A percentile compares a stretch with the other conserved stretches of the same genome.
phyloP scores from a whole-genome alignment of 1,284 basidiomycete genomes.

The Sphaerobolus stellatus region DNA sequence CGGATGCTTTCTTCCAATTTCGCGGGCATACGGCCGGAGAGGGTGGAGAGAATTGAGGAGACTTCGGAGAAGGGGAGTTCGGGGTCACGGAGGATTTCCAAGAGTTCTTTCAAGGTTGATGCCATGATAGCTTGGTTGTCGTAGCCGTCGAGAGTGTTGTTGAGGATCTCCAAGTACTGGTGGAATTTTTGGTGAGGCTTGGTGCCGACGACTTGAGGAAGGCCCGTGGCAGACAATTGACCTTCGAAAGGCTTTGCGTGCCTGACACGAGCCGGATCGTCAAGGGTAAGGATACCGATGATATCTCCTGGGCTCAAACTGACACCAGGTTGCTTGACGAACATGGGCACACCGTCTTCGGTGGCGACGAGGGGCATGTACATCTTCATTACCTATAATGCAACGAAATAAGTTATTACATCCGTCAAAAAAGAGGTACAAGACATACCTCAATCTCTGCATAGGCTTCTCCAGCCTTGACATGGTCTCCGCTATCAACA shows the following conservation, averaged over 20 bases:
- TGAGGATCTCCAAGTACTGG: constrained; percentile 76
- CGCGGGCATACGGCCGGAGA: constrained; percentile 91
- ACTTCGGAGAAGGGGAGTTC: constrained; percentile 91
- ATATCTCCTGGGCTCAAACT: constrained; percentile 98
- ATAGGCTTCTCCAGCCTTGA: constrained; percentile 94
- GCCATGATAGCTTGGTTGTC: constrained; percentile 91
- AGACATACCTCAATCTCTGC: constrained; percentile 90
- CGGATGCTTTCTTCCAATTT: constrained; percentile 91
- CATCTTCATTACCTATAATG: constrained; percentile 92
- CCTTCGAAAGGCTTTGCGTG: constrained; percentile 98
- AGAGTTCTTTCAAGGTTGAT: constrained; percentile 78
- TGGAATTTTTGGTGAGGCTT: constrained; percentile 90
- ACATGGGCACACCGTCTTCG: constrained; percentile 93
- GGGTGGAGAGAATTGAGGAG: constrained; percentile 80
- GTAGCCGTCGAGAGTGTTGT: constrained; percentile 93
- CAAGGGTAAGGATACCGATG: constrained; percentile 94
- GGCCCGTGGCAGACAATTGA: constrained; percentile 83
- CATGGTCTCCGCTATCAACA: constrained; percentile 95
- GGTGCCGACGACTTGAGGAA: constrained; percentile 83
- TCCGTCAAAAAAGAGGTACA: constrained; percentile 5
- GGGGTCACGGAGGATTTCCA: constrained; percentile 75
- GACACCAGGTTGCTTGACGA: constrained; percentile 97
- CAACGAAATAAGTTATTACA: constrained; percentile 18
- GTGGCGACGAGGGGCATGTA: constrained; percentile 97
- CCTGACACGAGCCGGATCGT: constrained; percentile 95